These are phyloP conservation scores for Trichoderma gamsii DNA, from an alignment of 495 filamentous ascomycete genomes.

Conservation along the genomic window DNA sequence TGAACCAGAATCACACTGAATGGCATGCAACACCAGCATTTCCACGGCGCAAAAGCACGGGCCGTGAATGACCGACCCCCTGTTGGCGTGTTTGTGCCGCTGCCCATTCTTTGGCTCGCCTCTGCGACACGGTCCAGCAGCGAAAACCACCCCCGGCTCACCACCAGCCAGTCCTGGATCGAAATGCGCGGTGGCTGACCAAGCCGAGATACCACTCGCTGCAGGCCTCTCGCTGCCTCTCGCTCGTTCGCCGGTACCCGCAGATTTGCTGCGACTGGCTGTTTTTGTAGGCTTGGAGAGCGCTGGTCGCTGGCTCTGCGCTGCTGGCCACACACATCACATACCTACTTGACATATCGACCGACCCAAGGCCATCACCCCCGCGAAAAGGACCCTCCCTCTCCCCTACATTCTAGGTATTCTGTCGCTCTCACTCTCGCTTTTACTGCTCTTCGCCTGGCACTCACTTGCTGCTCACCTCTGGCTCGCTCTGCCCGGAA, in stretches of 20 bases:
- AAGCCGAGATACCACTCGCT: not conserved
- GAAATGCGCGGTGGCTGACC: not conserved
- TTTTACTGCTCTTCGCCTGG: not conserved
- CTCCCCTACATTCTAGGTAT: not conserved
- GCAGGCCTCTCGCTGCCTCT: not conserved
- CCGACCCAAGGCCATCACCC: not conserved
- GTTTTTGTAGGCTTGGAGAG: not conserved
- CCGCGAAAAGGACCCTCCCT: not conserved
- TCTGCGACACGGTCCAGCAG: conserved; percentile 5
- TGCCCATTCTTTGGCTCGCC: conserved; percentile 10
- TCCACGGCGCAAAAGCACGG: not conserved
- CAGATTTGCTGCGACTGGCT: not conserved
- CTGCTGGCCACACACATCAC: not conserved
- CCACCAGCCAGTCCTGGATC: not conserved
- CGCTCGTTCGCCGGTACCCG: not conserved
- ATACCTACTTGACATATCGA: not conserved
- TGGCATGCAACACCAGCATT: not conserved
- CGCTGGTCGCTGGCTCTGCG: not conserved
- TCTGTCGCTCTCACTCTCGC: not conserved
- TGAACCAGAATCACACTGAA: no score
- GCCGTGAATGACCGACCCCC: not conserved
- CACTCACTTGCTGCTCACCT: not conserved
- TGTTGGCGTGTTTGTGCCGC: conserved; percentile 8
- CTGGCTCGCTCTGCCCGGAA: not conserved
- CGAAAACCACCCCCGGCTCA: not conserved